Evolutionary conservation across 2,329 filamentous ascomycete genomes (phyloP).

Genomic region (Sporothrix brunneoviolacea): DNA sequence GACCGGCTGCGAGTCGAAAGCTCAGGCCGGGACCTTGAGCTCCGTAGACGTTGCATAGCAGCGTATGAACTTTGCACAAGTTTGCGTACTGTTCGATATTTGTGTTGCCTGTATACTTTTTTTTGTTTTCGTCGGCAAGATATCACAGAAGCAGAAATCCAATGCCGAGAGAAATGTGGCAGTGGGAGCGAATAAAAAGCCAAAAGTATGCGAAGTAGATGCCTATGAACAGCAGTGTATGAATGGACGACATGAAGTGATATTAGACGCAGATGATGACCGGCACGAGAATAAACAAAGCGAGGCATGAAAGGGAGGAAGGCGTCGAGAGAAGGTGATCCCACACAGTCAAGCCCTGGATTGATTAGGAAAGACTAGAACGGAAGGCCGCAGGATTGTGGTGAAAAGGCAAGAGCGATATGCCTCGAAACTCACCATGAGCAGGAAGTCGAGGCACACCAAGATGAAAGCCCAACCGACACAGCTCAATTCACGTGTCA

Average conservation of each 20-base stretch:
- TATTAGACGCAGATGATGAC: background rate
- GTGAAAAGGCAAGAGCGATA: background rate
- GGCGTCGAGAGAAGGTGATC: background rate
- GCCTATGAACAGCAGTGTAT: background rate
- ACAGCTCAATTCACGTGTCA: background rate
- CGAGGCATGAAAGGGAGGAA: background rate
- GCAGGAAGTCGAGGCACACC: too few species aligned
- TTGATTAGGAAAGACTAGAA: too few species aligned
- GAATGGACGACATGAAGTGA: background rate
- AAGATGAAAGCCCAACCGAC: too few species aligned
- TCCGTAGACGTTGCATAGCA: constrained; percentile 27
- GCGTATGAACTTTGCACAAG: background rate
- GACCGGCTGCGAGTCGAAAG: constrained; percentile 48
- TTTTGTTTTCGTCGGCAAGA: background rate
- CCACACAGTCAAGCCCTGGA: too few species aligned
- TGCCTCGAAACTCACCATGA: too few species aligned
- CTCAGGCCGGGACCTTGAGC: constrained; percentile 36
- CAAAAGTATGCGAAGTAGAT: background rate
- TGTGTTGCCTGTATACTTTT: background rate
- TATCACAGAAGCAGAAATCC: background rate
- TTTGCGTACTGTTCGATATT: background rate
- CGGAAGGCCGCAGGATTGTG: too few species aligned
- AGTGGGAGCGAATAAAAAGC: background rate
- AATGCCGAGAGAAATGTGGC: background rate
- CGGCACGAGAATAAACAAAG: constrained; percentile 4